Evolutionary conservation across 2,329 filamentous ascomycete genomes (phyloP).

Genomic region (Hymenoscyphus albidus): DNA sequence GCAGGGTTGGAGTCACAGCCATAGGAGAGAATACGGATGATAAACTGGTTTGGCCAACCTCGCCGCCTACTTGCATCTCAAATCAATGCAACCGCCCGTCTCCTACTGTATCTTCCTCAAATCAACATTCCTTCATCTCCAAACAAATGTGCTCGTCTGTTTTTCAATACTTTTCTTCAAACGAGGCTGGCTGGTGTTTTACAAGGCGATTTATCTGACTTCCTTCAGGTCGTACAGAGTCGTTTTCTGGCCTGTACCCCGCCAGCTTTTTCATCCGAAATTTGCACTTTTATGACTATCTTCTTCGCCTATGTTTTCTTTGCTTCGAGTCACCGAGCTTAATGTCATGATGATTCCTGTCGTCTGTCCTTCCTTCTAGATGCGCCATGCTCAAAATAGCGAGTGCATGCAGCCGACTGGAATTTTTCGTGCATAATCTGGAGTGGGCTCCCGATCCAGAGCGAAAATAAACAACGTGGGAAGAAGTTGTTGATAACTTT

Average conservation of each 20-base stretch:
- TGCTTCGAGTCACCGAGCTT: neutral
- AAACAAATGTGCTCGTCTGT: neutral
- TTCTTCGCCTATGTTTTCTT: neutral
- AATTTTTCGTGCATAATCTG: constrained; percentile 3
- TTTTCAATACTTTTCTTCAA: neutral
- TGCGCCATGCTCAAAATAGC: neutral
- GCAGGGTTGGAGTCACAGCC: neutral
- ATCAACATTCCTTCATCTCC: constrained; percentile 10
- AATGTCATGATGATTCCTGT: neutral
- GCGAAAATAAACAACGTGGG: neutral
- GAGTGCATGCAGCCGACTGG: neutral
- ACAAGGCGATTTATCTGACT: constrained; percentile 8
- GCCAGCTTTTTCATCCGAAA: neutral
- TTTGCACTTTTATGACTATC: neutral
- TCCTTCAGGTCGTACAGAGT: constrained; percentile 10
- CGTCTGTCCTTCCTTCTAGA: neutral
- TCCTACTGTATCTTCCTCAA: constrained; percentile 10
- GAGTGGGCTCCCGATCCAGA: neutral
- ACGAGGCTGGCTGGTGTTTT: constrained; percentile 5
- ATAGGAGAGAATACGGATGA: neutral
- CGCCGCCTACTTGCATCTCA: neutral
- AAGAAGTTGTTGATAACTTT: neutral
- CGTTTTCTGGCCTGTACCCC: constrained; percentile 3
- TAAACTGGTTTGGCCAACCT: constrained; percentile 5
- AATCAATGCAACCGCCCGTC: constrained; percentile 13